Conservation (phyloP, 2,329 filamentous ascomycete genomes). For the Metarhizium brunneum region DNA sequence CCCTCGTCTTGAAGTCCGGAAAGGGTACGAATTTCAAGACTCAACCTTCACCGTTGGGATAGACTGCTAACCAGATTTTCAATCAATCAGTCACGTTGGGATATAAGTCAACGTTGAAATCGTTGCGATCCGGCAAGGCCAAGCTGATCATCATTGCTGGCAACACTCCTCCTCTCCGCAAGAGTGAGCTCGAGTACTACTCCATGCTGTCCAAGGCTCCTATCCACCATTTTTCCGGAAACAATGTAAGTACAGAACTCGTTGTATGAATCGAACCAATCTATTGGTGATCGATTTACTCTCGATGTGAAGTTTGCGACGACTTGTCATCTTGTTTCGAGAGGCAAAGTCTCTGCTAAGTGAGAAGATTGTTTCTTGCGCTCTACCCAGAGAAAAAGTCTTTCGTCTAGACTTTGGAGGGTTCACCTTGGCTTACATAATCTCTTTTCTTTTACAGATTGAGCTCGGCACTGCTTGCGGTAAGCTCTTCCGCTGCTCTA, state of each 20-base stretch:
- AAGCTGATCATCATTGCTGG: slow-evolving; percentile 91
- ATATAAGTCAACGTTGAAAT: slow-evolving; percentile 56
- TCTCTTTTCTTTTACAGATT: slow-evolving; percentile 54
- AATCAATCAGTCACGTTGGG: slow-evolving; percentile 27
- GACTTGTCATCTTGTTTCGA: slow-evolving; percentile 1
- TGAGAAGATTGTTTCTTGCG: slow-evolving; percentile 21
- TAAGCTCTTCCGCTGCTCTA: slow-evolving; percentile 97
- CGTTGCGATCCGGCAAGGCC: slow-evolving; percentile 89
- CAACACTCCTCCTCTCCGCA: slow-evolving; percentile 96
- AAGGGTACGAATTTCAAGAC: slow-evolving; percentile 54
- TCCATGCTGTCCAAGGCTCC: slow-evolving; percentile 86
- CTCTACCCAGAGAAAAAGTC: slow-evolving; percentile 88
- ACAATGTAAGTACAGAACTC: slow-evolving; percentile 73
- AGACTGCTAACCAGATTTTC: neutral
- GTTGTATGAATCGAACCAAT: neutral
- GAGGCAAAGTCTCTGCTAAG: slow-evolving; percentile 12
- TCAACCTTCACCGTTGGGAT: neutral
- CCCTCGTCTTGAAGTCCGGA: slow-evolving; percentile 55
- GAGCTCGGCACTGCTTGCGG: slow-evolving; percentile 97
- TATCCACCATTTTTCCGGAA: slow-evolving; percentile 96
- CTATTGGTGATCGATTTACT: neutral
- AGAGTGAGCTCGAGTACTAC: slow-evolving; percentile 96
- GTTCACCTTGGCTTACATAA: slow-evolving; percentile 53
- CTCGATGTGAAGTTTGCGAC: neutral
- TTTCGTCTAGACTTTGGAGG: slow-evolving; percentile 72